phyloP scores from a whole-genome alignment of 306 rosid species.

The Acacia crassicarpa region DNA sequence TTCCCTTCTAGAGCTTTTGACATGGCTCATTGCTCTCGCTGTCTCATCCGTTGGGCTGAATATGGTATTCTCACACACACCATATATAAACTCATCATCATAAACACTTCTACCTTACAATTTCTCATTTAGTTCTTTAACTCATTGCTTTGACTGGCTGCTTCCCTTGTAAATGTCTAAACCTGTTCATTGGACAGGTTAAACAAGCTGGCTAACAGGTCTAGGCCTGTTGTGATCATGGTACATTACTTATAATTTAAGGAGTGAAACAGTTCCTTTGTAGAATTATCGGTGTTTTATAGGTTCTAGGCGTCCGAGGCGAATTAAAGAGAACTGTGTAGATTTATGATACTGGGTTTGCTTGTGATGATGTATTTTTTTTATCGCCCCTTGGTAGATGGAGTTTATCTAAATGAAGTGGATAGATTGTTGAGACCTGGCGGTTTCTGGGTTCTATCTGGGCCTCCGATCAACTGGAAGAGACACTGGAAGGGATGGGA shows the following conservation, averaged over 20 bases:
- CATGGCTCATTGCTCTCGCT: constrained; percentile 87
- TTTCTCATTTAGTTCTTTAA: background rate
- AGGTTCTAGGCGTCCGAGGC: background rate
- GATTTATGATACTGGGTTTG: background rate
- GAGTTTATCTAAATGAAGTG: constrained; percentile 62
- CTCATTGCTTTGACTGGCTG: background rate
- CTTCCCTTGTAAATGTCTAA: background rate
- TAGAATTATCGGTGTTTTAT: background rate
- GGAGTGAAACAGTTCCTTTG: background rate
- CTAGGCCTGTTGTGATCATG: background rate
- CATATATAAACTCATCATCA: background rate
- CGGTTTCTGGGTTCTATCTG: constrained; percentile 81
- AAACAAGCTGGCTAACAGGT: background rate
- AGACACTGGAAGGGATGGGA: constrained; percentile 71
- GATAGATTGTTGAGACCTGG: constrained; percentile 83
- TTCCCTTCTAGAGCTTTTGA: constrained; percentile 81
- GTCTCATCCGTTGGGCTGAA: constrained; percentile 78
- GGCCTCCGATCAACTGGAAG: constrained; percentile 78
- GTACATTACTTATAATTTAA: background rate
- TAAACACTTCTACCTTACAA: background rate
- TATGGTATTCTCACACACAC: constrained; percentile 30
- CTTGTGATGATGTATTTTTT: background rate
- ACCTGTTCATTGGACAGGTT: background rate
- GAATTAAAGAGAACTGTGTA: background rate
- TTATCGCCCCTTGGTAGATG: constrained; percentile 41